A percentile compares a stretch with the other conserved stretches of the same genome.
phyloP scores from a whole-genome alignment of 179 eudicot species.

The Actinidia arguta region DNA sequence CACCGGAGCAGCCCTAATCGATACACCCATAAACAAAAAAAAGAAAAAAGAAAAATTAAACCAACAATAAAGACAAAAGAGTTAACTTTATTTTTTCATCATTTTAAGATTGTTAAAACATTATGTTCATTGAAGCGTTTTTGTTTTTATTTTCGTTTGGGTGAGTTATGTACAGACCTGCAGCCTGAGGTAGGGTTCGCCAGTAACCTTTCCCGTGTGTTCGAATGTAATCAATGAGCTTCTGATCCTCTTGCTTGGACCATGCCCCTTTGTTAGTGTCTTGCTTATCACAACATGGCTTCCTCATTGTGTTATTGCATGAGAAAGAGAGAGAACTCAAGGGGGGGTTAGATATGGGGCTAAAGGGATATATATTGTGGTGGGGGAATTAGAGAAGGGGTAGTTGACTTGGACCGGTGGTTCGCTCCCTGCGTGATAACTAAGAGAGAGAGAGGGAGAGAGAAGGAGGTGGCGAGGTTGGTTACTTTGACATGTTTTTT shows the following conservation, averaged over 20 bases:
- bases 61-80: not conserved
- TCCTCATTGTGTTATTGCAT: constrained; percentile 26
- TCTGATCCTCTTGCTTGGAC: constrained; percentile 40
- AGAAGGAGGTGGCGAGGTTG: not conserved
- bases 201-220: constrained; percentile 30
- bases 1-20: constrained; percentile 33
- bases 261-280: constrained; percentile 38
- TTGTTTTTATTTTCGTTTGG: not conserved
- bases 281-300: constrained; percentile 36
- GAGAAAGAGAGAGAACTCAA: not conserved
- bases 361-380: not conserved
- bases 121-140: not conserved
- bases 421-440: constrained; percentile 13
- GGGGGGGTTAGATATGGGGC: not conserved
- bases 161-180: constrained; percentile 16
- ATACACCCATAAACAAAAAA: not conserved
- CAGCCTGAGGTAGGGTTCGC: constrained; percentile 35
- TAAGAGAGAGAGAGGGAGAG: not conserved
- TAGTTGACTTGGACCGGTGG: constrained; percentile 20
- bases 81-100: not conserved
- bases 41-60: not conserved
- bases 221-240: constrained; percentile 30
- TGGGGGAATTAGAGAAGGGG: not conserved
- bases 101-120: not conserved
- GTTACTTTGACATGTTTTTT: not conserved